phyloP scores from a whole-genome alignment of 371 early-diverging fungal genomes.

The Mucor irregularis region DNA sequence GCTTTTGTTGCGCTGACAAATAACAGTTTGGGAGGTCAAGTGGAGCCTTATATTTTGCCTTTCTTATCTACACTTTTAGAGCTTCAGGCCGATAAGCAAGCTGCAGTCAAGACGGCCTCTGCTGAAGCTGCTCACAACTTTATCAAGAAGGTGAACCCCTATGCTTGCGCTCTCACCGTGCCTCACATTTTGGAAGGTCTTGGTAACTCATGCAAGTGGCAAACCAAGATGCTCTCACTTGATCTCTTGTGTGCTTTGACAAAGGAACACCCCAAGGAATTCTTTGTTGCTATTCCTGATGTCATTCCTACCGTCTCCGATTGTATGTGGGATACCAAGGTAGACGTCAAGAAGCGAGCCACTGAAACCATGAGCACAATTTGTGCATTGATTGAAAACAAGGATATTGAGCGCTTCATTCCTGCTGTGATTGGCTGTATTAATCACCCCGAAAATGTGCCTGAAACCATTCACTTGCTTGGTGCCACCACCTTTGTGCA shows the following conservation, averaged over 20 bases:
- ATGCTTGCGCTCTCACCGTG: conserved; percentile 56
- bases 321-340: conserved; percentile 75
- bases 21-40: conserved; percentile 42
- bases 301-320: conserved; percentile 75
- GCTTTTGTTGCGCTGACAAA: conserved; percentile 61
- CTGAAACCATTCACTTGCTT: conserved; percentile 65
- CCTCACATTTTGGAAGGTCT: conserved; percentile 62
- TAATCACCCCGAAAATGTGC: conserved; percentile 67
- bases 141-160: conserved; percentile 49
- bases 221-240: conserved; percentile 69
- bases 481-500: conserved; percentile 78
- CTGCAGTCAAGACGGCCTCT: conserved; percentile 64
- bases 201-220: conserved; percentile 75
- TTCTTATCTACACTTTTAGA: conserved; percentile 61
- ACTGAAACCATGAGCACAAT: conserved; percentile 54
- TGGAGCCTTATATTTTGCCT: conserved; percentile 65
- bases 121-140: conserved; percentile 55
- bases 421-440: conserved; percentile 65
- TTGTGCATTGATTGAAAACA: conserved; percentile 62
- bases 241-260: conserved; percentile 55
- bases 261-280: conserved; percentile 55
- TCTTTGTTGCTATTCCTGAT: conserved; percentile 63
- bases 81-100: conserved; percentile 69
- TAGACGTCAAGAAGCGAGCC: conserved; percentile 57
- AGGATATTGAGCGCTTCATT: conserved; percentile 67